Evolutionary conservation across 805 yeast genomes (phyloP).

Genomic region (Isabelozyma gotoi): DNA sequence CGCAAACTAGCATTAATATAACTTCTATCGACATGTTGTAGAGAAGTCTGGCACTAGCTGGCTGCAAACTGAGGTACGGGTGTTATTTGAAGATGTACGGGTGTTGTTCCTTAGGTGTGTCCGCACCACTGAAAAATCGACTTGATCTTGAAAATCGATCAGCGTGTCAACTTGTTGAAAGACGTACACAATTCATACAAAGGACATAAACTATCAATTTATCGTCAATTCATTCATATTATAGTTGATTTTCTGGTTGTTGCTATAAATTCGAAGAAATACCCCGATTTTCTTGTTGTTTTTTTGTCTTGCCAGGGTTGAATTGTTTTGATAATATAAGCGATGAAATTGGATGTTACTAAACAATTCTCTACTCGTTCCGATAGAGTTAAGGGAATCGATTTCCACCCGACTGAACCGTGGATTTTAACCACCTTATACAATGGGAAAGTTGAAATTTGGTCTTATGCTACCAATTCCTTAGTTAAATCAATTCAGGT

Average conservation of each 20-base stretch:
- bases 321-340: neutral
- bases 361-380: conserved; percentile 88
- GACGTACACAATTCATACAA: conserved; percentile 1
- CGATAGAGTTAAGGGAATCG: conserved; percentile 96
- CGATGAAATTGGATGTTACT: conserved; percentile 48
- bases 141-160: conserved; percentile 2
- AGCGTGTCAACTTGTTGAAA: conserved; percentile 9
- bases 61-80: conserved; percentile 1
- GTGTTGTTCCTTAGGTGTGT: neutral
- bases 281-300: neutral
- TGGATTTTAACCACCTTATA: conserved; percentile 92
- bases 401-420: conserved; percentile 97
- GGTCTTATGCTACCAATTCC: conserved; percentile 87
- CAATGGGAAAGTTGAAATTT: conserved; percentile 87
- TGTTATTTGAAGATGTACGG: neutral
- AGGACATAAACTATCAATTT: neutral
- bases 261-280: neutral
- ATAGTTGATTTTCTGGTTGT: neutral
- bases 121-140: neutral
- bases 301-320: neutral
- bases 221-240: conserved; percentile 1
- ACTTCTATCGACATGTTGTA: too few relatives aligned
- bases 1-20: too few relatives aligned
- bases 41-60: too few relatives aligned
- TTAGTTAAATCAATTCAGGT: conserved; percentile 89